phyloP scores from a whole-genome alignment of 768 basidiomycete genomes.

The Myochromella boudieri region DNA sequence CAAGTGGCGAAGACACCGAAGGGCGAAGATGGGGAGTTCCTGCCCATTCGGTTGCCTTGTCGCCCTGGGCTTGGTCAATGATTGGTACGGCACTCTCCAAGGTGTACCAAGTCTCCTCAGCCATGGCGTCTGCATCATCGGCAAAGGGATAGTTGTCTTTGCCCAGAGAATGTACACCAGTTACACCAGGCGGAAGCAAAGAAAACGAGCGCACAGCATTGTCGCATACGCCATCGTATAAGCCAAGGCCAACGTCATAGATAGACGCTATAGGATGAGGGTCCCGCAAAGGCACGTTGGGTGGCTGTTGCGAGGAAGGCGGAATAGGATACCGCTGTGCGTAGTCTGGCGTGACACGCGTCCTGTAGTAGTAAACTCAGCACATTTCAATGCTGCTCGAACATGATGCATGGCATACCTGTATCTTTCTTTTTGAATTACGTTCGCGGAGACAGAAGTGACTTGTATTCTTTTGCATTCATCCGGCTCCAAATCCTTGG shows the following conservation, averaged over 20 bases:
- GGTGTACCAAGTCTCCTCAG: slow-evolving; percentile 53
- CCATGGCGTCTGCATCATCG: slow-evolving; percentile 28
- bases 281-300: slow-evolving; percentile 52
- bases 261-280: slow-evolving; percentile 56
- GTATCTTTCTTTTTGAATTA: slow-evolving; percentile 66
- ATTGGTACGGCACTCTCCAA: slow-evolving; percentile 58
- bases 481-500: slow-evolving; percentile 45
- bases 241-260: slow-evolving; percentile 46
- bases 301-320: slow-evolving; percentile 58
- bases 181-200: slow-evolving; percentile 47
- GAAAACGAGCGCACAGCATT: slow-evolving; percentile 38
- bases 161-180: slow-evolving; percentile 47
- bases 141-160: slow-evolving; percentile 52
- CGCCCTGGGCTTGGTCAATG: slow-evolving; percentile 24
- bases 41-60: slow-evolving; percentile 35
- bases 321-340: slow-evolving; percentile 56
- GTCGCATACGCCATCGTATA: slow-evolving; percentile 20
- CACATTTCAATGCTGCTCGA: neutral
- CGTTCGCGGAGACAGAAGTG: slow-evolving; percentile 51
- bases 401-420: slow-evolving; percentile 41
- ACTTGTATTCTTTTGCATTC: slow-evolving; percentile 59
- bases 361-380: slow-evolving; percentile 30
- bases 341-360: slow-evolving; percentile 39
- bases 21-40: slow-evolving; percentile 41
- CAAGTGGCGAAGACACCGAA: slow-evolving; percentile 52